Conservation (phyloP, 176 grass and related monocot genomes). For the Zoysia japonica region DNA sequence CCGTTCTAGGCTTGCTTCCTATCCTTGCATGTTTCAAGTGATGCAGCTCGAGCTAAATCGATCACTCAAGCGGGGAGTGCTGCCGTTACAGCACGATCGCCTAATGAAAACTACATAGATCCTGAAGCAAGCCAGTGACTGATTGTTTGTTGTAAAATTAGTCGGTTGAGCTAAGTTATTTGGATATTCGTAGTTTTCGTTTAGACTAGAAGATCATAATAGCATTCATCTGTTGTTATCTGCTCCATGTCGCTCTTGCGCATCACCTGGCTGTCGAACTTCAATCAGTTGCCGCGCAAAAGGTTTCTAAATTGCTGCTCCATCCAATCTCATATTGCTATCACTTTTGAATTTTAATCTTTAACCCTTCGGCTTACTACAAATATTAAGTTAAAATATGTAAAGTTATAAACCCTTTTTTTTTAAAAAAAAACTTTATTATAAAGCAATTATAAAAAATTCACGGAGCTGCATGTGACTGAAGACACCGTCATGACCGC, state of each 20-base stretch:
- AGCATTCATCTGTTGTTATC: slow-evolving; percentile 2
- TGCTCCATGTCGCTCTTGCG: slow-evolving; percentile 17
- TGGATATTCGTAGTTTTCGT: slow-evolving; percentile 59
- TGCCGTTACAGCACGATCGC: not conserved
- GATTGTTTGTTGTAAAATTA: not conserved
- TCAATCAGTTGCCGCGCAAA: no score
- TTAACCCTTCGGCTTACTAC: no score
- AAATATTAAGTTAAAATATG: no score
- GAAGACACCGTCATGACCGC: no score
- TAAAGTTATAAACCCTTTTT: no score
- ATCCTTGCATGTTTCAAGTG: not conserved
- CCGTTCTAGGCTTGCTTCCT: slow-evolving; percentile 28
- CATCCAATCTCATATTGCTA: no score
- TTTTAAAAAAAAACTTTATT: no score
- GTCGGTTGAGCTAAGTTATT: slow-evolving; percentile 14
- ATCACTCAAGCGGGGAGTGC: not conserved
- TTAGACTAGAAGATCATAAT: slow-evolving; percentile 14
- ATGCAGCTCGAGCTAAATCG: slow-evolving; percentile 12
- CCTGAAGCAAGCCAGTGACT: slow-evolving; percentile 21
- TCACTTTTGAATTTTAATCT: no score
- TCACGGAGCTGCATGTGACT: no score
- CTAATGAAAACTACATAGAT: slow-evolving; percentile 57
- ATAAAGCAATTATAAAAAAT: no score
- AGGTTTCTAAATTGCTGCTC: no score
- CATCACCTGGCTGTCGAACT: no score